Conservation (phyloP, 768 basidiomycete genomes). For the Sarcomyxa edulis region DNA sequence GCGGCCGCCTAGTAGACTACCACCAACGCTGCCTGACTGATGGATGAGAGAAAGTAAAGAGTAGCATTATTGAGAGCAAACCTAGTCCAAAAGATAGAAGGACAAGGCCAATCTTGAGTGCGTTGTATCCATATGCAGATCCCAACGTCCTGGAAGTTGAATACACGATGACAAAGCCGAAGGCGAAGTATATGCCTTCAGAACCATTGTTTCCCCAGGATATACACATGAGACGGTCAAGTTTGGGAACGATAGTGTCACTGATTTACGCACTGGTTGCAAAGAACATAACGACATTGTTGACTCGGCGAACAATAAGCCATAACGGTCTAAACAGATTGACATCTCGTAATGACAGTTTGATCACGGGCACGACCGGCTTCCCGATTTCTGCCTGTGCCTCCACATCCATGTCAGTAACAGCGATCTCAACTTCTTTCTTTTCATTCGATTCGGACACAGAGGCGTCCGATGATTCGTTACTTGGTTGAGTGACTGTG, state of each 20-base stretch:
- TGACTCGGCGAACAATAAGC: slow-evolving; percentile 50
- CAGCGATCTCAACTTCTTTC: neutral
- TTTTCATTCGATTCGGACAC: too few species aligned
- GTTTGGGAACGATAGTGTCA: neutral
- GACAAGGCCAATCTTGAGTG: slow-evolving; percentile 71
- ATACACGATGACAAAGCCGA: slow-evolving; percentile 66
- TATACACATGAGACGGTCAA: neutral
- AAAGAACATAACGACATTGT: slow-evolving; percentile 63
- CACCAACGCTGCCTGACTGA: slow-evolving; percentile 28
- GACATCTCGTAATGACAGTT: slow-evolving; percentile 62
- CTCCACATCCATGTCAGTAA: neutral
- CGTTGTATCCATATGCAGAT: slow-evolving; percentile 55
- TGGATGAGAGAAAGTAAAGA: too few species aligned
- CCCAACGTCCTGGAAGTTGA: slow-evolving; percentile 69
- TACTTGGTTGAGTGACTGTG: too few species aligned
- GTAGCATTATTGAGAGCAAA: slow-evolving; percentile 19
- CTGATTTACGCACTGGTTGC: slow-evolving; percentile 48
- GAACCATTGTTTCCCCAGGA: too few species aligned
- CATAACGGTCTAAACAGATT: slow-evolving; percentile 66
- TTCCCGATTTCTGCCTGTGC: too few species aligned
- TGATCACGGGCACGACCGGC: slow-evolving; percentile 33
- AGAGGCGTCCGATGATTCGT: too few species aligned
- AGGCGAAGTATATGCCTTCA: slow-evolving; percentile 66
- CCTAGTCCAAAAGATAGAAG: slow-evolving; percentile 72
- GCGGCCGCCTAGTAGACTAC: slow-evolving; percentile 39